These are phyloP conservation scores for Rhizoctonia solani DNA, from an alignment of 1,284 basidiomycete genomes.

Conservation along the genomic window DNA sequence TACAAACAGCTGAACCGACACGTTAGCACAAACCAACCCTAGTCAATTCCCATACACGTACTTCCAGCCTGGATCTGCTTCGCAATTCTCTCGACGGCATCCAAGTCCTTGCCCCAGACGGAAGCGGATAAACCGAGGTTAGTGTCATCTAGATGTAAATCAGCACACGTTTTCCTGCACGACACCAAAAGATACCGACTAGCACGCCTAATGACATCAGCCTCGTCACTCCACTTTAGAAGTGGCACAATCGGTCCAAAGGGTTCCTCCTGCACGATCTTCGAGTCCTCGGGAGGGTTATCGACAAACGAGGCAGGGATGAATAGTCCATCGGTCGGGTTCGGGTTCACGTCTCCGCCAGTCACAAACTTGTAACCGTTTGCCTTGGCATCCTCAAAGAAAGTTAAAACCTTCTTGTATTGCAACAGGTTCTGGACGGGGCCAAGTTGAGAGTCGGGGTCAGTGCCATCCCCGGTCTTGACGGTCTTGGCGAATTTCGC, in stretches of 20 bases:
- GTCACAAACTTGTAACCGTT: no score
- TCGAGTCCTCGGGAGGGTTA: slow-evolving; percentile 27
- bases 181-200: not conserved
- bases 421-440: slow-evolving; percentile 22
- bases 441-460: slow-evolving; percentile 14
- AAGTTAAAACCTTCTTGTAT: not conserved
- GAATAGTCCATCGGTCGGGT: slow-evolving; percentile 16
- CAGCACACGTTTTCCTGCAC: not conserved
- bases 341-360: slow-evolving; percentile 27
- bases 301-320: slow-evolving; percentile 26
- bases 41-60: not conserved
- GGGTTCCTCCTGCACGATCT: slow-evolving; percentile 31
- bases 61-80: slow-evolving; percentile 24
- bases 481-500: slow-evolving; percentile 46
- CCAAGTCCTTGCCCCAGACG: slow-evolving; percentile 22
- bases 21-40: not conserved
- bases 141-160: slow-evolving; percentile 5
- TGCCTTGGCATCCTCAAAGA: slow-evolving; percentile 24
- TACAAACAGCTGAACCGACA: not conserved
- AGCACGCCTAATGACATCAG: slow-evolving; percentile 29
- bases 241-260: slow-evolving; percentile 31
- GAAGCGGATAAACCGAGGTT: slow-evolving; percentile 8
- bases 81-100: slow-evolving; percentile 22
- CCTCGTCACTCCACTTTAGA: slow-evolving; percentile 32
- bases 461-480: slow-evolving; percentile 48